These are phyloP conservation scores for Ogataea populi-albae DNA, from an alignment of 805 yeast species.

Conservation along the genomic window DNA sequence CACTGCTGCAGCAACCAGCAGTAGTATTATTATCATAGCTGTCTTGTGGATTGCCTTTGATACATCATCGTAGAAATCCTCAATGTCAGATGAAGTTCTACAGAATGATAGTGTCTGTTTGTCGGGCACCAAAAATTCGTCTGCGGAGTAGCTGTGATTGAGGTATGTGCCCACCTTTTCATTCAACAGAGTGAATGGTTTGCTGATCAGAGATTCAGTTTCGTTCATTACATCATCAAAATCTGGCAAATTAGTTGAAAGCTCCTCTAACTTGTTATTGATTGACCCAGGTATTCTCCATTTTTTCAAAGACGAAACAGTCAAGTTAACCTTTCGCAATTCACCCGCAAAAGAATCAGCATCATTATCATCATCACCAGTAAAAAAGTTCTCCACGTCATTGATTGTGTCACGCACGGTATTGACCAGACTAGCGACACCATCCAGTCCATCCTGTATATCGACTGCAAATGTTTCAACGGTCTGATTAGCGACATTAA, in stretches of 20 bases:
- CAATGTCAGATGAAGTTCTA: slow-evolving; percentile 38
- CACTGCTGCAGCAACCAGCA: slow-evolving; percentile 41
- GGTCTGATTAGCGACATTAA: slow-evolving; percentile 60
- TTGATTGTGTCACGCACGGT: slow-evolving; percentile 40
- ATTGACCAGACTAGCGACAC: slow-evolving; percentile 56
- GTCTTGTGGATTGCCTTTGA: slow-evolving; percentile 33
- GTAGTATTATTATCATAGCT: slow-evolving; percentile 37
- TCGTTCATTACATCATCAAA: slow-evolving; percentile 62
- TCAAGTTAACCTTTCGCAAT: slow-evolving; percentile 51
- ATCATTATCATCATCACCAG: slow-evolving; percentile 40
- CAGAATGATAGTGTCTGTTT: slow-evolving; percentile 37
- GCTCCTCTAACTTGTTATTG: slow-evolving; percentile 49
- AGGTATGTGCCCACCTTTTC: slow-evolving; percentile 32
- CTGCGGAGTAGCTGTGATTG: slow-evolving; percentile 21
- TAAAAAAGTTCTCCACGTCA: slow-evolving; percentile 55
- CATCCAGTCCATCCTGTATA: slow-evolving; percentile 63
- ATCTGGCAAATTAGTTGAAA: slow-evolving; percentile 57
- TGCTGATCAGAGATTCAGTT: slow-evolving; percentile 50
- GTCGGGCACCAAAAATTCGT: slow-evolving; percentile 41
- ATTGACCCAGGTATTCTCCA: slow-evolving; percentile 66
- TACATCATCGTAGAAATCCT: slow-evolving; percentile 35
- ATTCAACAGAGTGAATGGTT: slow-evolving; percentile 57
- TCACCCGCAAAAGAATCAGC: slow-evolving; percentile 32
- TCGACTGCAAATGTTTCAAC: slow-evolving; percentile 53
- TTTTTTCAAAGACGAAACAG: slow-evolving; percentile 52